These are phyloP conservation scores for Pezicula radicicola DNA, from an alignment of 2,329 filamentous ascomycete species.

Conservation along the genomic window DNA sequence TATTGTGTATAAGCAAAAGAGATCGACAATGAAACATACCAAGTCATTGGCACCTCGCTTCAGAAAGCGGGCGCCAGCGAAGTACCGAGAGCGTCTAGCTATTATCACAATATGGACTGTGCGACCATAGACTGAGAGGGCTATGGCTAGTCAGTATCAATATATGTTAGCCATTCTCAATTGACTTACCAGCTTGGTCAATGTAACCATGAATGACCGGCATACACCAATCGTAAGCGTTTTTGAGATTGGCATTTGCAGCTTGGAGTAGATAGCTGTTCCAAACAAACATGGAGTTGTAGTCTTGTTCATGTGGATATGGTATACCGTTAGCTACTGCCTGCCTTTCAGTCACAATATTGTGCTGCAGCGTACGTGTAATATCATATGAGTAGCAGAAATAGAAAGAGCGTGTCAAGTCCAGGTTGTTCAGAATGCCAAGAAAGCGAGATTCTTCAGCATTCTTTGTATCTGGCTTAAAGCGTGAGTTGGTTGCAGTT, in stretches of 20 bases:
- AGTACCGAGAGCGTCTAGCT: constrained; percentile 85
- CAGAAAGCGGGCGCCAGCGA: constrained; percentile 89
- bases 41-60: constrained; percentile 94
- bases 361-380: constrained; percentile 86
- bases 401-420: constrained; percentile 89
- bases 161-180: neutral
- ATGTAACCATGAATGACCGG: constrained; percentile 96
- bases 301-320: constrained; percentile 58
- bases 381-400: constrained; percentile 99
- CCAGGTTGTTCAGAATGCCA: constrained; percentile 84
- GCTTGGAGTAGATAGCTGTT: constrained; percentile 86
- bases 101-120: constrained; percentile 92
- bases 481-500: constrained; percentile 61
- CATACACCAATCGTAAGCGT: constrained; percentile 92
- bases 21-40: constrained; percentile 29
- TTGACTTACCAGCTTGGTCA: constrained; percentile 68
- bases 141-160: constrained; percentile 30
- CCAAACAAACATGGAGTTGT: constrained; percentile 98
- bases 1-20: neutral
- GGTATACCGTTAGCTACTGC: constrained; percentile 63
- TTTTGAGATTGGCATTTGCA: constrained; percentile 65
- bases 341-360: constrained; percentile 77
- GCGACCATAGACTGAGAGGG: constrained; percentile 81
- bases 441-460: constrained; percentile 88
- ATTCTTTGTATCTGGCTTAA: constrained; percentile 74